These are phyloP conservation scores for Sarocladium kiliense DNA, from an alignment of 2,329 filamentous ascomycete species.

Conservation along the genomic window DNA sequence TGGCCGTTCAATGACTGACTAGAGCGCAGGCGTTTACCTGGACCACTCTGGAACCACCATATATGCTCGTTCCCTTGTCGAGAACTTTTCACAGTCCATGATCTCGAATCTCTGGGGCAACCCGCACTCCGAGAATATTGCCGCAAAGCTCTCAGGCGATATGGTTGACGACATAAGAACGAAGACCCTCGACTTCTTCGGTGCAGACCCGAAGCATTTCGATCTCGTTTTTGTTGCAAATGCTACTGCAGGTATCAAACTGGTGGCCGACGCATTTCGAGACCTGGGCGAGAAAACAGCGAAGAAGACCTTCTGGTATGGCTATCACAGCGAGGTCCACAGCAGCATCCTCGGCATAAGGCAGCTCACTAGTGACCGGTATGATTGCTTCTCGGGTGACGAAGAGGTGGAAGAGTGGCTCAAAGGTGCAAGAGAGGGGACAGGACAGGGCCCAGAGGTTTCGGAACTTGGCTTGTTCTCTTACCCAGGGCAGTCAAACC, in stretches of 20 bases:
- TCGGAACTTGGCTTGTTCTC: constrained; percentile 43
- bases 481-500: constrained; percentile 66
- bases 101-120: constrained; percentile 58
- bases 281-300: constrained; percentile 44
- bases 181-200: constrained; percentile 51
- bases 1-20: background rate
- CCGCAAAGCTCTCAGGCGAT: constrained; percentile 51
- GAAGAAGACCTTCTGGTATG: constrained; percentile 47
- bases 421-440: constrained; percentile 15
- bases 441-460: constrained; percentile 14
- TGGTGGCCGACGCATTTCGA: constrained; percentile 53
- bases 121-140: constrained; percentile 59
- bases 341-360: constrained; percentile 65
- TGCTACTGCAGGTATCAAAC: constrained; percentile 57
- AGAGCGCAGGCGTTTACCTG: constrained; percentile 37
- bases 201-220: constrained; percentile 52
- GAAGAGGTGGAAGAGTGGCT: constrained; percentile 42
- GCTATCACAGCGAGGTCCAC: constrained; percentile 56
- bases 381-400: constrained; percentile 57
- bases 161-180: constrained; percentile 51
- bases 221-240: constrained; percentile 59
- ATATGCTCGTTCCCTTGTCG: constrained; percentile 53
- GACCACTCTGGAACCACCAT: constrained; percentile 55
- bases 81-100: constrained; percentile 50
- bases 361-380: constrained; percentile 51